Conservation (phyloP, 768 basidiomycete genomes). For the Pulveroboletus sp. region DNA sequence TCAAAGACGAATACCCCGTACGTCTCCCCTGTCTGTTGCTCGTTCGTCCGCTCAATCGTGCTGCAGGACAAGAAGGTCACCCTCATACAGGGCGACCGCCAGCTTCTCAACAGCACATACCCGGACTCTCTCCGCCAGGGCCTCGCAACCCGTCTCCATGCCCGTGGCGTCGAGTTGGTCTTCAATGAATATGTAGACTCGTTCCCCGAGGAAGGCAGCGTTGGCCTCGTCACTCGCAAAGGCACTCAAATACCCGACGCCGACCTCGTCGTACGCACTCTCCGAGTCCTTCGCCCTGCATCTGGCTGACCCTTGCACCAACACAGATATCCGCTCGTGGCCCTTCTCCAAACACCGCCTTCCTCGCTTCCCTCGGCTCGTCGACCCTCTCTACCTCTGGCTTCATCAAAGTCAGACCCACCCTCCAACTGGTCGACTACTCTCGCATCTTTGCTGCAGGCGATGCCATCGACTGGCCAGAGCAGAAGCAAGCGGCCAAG, state of each 20-base stretch:
- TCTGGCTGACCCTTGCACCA: neutral
- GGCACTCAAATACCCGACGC: constrained; percentile 44
- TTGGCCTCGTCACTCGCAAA: constrained; percentile 44
- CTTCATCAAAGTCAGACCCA: constrained; percentile 50
- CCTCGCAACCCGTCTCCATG: constrained; percentile 37
- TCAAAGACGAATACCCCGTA: constrained; percentile 40
- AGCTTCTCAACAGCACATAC: constrained; percentile 56
- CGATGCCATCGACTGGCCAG: constrained; percentile 58
- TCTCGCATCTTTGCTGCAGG: constrained; percentile 60
- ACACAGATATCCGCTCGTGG: constrained; percentile 26
- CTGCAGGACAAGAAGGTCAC: constrained; percentile 43
- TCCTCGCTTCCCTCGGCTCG: constrained; percentile 43
- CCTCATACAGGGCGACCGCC: constrained; percentile 50
- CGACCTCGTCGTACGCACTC: constrained; percentile 52
- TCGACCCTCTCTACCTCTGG: constrained; percentile 33
- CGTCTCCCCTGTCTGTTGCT: constrained; percentile 5
- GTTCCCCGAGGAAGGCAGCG: constrained; percentile 33
- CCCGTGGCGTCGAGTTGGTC: constrained; percentile 46
- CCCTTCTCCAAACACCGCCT: constrained; percentile 48
- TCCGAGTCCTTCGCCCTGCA: neutral
- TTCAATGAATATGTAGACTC: constrained; percentile 51
- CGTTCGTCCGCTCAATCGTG: constrained; percentile 5
- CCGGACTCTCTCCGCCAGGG: constrained; percentile 48
- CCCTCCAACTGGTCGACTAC: constrained; percentile 50
- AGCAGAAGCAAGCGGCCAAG: constrained; percentile 59